Conservation (phyloP, 2,329 filamentous ascomycete genomes). For the Alternaria rosae region DNA sequence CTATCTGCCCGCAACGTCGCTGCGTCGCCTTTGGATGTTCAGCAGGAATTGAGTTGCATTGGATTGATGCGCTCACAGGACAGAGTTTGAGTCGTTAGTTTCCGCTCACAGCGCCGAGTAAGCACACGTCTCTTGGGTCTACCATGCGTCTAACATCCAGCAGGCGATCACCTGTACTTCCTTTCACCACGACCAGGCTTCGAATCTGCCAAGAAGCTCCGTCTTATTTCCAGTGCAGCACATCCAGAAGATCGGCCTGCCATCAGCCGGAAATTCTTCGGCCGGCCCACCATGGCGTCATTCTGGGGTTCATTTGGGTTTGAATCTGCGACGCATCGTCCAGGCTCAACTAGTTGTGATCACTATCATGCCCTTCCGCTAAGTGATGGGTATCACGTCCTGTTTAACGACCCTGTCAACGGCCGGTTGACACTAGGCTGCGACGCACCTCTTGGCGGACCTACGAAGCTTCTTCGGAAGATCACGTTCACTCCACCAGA, state of each 20-base stretch:
- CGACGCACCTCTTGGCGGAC: slow-evolving; percentile 65
- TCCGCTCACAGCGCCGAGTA: slow-evolving; percentile 60
- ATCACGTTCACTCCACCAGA: slow-evolving; percentile 60
- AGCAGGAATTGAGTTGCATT: slow-evolving; percentile 69
- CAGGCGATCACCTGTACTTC: slow-evolving; percentile 64
- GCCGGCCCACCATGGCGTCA: slow-evolving; percentile 21
- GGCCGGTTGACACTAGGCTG: slow-evolving; percentile 67
- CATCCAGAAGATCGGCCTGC: slow-evolving; percentile 49
- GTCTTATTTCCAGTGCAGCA: slow-evolving; percentile 68
- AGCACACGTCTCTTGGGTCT: background rate
- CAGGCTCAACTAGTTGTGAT: slow-evolving; percentile 51
- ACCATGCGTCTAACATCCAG: background rate
- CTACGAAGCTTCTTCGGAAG: slow-evolving; percentile 65
- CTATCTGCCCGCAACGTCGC: slow-evolving; percentile 69
- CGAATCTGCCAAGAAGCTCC: slow-evolving; percentile 64
- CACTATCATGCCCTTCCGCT: slow-evolving; percentile 70
- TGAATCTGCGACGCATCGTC: slow-evolving; percentile 18
- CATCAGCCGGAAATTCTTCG: slow-evolving; percentile 33
- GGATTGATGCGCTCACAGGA: slow-evolving; percentile 59
- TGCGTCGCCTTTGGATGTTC: slow-evolving; percentile 72
- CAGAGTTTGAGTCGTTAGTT: slow-evolving; percentile 64
- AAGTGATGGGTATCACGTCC: slow-evolving; percentile 69
- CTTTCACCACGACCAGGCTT: slow-evolving; percentile 61
- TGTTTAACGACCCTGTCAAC: slow-evolving; percentile 69
- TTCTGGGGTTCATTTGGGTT: slow-evolving; percentile 35